Evolutionary conservation across 192 early-diverging fungal genomes (phyloP), one percentile per base, ranked within the genome.

Genomic region (Jimgerdemannia lactiflua): DNA sequence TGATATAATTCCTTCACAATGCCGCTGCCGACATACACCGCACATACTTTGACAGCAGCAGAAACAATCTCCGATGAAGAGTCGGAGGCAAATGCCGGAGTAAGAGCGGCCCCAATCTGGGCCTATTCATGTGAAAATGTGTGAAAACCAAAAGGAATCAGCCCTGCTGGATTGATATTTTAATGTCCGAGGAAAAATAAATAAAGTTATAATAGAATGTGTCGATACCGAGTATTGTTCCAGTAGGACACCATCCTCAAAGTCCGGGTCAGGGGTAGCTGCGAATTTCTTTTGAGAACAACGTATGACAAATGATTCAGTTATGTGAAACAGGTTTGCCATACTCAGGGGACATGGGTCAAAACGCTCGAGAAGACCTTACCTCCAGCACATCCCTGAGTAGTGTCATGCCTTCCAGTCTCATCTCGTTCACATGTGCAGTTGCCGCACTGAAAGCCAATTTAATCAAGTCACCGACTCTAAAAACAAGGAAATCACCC

Each of bases 391-490:
- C 77, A 20, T 92, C 91, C 72, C 93, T 88, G 49, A 99, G 79
- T 20, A 99, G 79, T 9, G 78, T 77, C 44, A 97, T 88, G 4
- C 98, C 98, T 67, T 93, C 88, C 18, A 93, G 78, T 19, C 94
- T 85, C 71, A 98, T 82, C 43, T 90, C 89, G 40, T 90, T 83
- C 0, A 94, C 92, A 20, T 87, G 86, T 1, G 92, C 86, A 0
- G 96, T 94, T 3, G 96, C 92, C 0, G 97, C 94, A 65, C 90
- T 92, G 67, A 98, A 97, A 1, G 95, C 94, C 75, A 97, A 90
- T 7, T 95, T 92, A 59, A 99, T 91, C 65, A 99, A 70, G 70
- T 98, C 97, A 1, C 90, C 88, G 2, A 99, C 82, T 49, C 88
- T 83, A 59, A 94, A 89, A 2, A 94, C 91, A 11, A 96, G 79